Evolutionary conservation across 2,329 filamentous ascomycete species (phyloP).

Genomic region (Parastagonospora avenae): DNA sequence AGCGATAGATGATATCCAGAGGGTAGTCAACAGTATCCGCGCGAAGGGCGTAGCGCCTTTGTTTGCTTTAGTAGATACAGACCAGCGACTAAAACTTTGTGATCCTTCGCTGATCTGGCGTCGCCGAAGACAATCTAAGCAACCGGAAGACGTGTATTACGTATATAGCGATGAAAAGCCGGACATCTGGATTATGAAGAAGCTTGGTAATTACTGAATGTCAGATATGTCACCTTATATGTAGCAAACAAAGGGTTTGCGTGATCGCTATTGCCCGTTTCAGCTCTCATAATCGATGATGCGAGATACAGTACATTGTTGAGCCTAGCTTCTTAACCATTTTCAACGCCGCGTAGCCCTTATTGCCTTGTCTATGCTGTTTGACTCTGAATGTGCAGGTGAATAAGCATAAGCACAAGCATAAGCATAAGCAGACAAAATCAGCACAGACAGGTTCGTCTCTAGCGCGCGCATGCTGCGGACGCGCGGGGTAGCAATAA

Average conservation of each 20-base stretch:
- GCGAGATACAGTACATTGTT: background rate
- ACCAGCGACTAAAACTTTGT: conserved; percentile 2
- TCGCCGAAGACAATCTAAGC: background rate
- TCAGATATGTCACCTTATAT: background rate
- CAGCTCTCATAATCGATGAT: background rate
- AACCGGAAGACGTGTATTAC: conserved; percentile 4
- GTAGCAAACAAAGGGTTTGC: background rate
- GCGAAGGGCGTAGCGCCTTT: conserved; percentile 4
- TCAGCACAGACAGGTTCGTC: background rate
- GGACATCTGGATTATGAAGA: conserved; percentile 3
- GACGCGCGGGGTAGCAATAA: background rate
- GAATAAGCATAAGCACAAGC: background rate
- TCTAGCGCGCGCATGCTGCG: background rate
- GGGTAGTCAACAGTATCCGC: background rate
- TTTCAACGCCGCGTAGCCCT: too few species aligned
- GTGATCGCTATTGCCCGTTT: background rate
- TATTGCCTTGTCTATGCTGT: too few species aligned
- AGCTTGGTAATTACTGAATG: background rate
- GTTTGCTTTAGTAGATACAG: conserved; percentile 7
- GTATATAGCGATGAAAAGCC: background rate
- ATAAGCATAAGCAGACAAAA: background rate
- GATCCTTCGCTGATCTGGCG: background rate
- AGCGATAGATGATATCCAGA: background rate
- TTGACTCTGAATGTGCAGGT: too few species aligned
- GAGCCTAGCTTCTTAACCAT: background rate